These are phyloP conservation scores for Cordyceps cateniannulata DNA, from an alignment of 2,329 filamentous ascomycete species.

Conservation along the genomic window DNA sequence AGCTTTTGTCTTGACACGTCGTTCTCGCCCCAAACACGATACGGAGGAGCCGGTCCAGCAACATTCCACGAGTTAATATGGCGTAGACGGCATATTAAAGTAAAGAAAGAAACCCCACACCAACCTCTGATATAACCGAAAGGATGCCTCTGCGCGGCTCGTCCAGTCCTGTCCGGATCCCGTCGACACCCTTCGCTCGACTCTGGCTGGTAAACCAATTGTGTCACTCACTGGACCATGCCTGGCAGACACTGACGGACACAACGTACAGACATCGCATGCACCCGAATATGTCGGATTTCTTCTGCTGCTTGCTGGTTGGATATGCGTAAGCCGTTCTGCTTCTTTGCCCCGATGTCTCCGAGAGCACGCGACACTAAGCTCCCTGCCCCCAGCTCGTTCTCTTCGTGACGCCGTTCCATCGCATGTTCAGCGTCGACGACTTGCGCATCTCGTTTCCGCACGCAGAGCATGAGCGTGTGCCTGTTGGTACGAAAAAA, in stretches of 20 bases:
- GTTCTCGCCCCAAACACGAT: background rate
- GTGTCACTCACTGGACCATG: background rate
- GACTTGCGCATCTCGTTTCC: conserved; percentile 81
- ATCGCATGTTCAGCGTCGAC: conserved; percentile 88
- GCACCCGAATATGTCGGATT: conserved; percentile 84
- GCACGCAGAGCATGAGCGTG: conserved; percentile 76
- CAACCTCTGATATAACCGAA: background rate
- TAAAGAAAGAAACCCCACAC: background rate
- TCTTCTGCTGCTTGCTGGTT: conserved; percentile 59
- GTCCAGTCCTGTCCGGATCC: conserved; percentile 17
- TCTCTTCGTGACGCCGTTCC: conserved; percentile 66
- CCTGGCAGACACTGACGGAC: background rate
- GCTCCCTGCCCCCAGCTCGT: conserved; percentile 21
- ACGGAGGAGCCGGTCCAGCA: background rate
- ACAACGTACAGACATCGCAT: conserved; percentile 61
- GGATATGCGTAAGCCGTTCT: conserved; percentile 47
- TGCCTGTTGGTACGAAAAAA: conserved; percentile 59
- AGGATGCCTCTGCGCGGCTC: conserved; percentile 22
- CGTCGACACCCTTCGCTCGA: conserved; percentile 27
- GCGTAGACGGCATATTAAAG: background rate
- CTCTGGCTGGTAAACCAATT: conserved; percentile 41
- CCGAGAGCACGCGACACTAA: conserved; percentile 1
- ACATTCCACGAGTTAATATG: background rate
- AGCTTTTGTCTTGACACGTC: background rate
- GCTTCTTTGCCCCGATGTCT: background rate